Base-by-base conservation (phyloP, 2,329 filamentous ascomycete species). In the Grosmannia penicillata region DNA sequence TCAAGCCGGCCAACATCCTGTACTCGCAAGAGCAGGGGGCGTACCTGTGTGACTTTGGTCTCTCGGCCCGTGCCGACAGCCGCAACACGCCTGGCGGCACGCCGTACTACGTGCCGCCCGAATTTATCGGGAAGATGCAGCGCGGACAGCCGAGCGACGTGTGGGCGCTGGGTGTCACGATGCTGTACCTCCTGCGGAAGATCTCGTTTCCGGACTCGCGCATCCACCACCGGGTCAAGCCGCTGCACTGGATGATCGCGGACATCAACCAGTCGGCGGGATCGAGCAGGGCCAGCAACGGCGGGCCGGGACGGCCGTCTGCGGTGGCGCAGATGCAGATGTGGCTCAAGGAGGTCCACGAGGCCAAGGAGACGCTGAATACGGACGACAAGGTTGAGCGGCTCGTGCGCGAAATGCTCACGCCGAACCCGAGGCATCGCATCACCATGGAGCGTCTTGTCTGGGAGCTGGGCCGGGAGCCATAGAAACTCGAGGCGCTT, bases 1-100 rank as follows among this genome's bases (percentile, higher is more conserved):
- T 75, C 53, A 75, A 75, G 51, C 72, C 72, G 2, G 68, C 64
- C 45, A 76, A 75, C 44, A 74, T 75, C 39, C 56, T 76, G 24
- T 76, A 74, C 53, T 73, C 69, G 13, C 60, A 60, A 22, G 68
- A 73, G 28, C 62, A 70, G 10, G 72, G 72, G 6, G 71, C 70
- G 25, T 68, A 75, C 3, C 62, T 76, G 23, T 75, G 72, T 52
- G 72, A 75, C 51, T 72, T 75, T 52, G 72, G 72, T 11, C 56
- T 75, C 31, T 70, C 70, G 8, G 71, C 69, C 3, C 55, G 54
- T 23, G 60, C 59, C 17, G 55, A 51, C 39, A 65, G 62, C 43
- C 59, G 64, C 4, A 60, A 63, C 11, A 65, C 61, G 3, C 62
- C 61, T 8, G 71, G 71, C 21, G 72, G 72, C 36, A 76, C 72